Conservation (phyloP, 495 filamentous ascomycete genomes). For the Trichoderma reesei region DNA sequence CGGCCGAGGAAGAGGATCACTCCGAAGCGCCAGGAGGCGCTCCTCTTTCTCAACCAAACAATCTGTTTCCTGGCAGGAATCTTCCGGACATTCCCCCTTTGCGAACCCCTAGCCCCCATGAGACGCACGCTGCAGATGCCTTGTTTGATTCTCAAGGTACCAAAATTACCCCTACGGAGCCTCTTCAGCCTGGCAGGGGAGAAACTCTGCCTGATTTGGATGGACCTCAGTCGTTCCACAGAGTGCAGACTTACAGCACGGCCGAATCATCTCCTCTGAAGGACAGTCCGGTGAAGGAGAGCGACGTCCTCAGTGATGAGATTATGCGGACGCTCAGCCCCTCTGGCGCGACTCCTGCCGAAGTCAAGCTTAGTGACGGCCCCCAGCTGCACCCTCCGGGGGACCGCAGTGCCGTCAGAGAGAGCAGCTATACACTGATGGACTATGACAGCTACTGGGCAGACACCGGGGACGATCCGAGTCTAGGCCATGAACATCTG, state of each 20-base stretch:
- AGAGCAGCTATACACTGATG: constrained; percentile 37
- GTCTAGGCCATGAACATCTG: background rate
- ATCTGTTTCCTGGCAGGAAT: background rate
- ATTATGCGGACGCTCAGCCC: constrained; percentile 70
- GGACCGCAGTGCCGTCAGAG: constrained; percentile 22
- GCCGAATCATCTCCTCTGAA: constrained; percentile 43
- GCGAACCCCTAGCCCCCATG: constrained; percentile 4
- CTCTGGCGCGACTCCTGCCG: constrained; percentile 13
- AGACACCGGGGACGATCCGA: constrained; percentile 1
- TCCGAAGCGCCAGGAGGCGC: constrained; percentile 9
- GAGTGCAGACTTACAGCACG: background rate
- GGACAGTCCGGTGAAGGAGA: constrained; percentile 41
- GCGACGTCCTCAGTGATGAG: constrained; percentile 66
- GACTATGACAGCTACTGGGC: constrained; percentile 38
- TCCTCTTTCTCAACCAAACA: background rate
- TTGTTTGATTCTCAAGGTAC: constrained; percentile 13
- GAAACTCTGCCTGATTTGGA: constrained; percentile 20
- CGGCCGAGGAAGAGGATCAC: constrained; percentile 10
- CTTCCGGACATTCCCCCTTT: background rate
- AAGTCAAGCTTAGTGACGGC: constrained; percentile 9
- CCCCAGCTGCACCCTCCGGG: constrained; percentile 13
- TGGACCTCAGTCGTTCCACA: constrained; percentile 24
- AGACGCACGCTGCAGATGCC: background rate
- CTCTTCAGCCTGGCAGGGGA: constrained; percentile 35
- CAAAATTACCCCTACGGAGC: constrained; percentile 36